Evolutionary conservation across 2,329 filamentous ascomycete genomes (phyloP), one percentile per base, ranked within the genome.

Genomic region (Pseudogymnoascus sp.): DNA sequence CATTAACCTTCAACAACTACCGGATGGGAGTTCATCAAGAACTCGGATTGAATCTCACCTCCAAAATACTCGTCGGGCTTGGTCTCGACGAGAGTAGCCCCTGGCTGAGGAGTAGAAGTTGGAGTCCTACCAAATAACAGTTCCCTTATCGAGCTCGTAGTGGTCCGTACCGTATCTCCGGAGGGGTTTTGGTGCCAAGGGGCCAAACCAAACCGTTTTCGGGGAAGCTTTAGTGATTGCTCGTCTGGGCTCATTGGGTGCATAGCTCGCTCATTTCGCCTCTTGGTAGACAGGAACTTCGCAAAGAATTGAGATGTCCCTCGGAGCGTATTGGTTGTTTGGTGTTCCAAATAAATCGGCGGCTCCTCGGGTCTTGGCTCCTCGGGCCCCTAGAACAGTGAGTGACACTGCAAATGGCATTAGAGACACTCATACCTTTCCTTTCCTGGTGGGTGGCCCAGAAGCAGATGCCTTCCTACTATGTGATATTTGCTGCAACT

Each of bases 151-250:
- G 72, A 73, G 31, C 69, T 72, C 26, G 72, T 68, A 6, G 65
- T 65, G 12, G 69, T 72, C 29, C 31, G 21, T 2, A 71, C 31
- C 4, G 70, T 71, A 29, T 69, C 70, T 7, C 69, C 63, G 2
- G 71, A 73, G 11, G 60, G 60, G 45, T 61, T 67, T 12, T 68
- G 68, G 59, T 72, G 70, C 71, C 71, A 73, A n/a, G 71, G 71
- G 23, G 71, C 70, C 31, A 71, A 61, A 7, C 70, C 71, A 45
- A 71, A 69, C 35, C 58, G 55, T 39, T 67, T 65, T 39, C 64
- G 63, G 43, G 61, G 58, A n/a, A 60, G 6, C 33, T 10, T 21
- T 26, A 37, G 4, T 69, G 68, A 10, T 14, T 16, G 19, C 14
- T 6, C 60, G 19, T 23, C 10, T 11, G 37, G 70, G 41, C 26